phyloP scores from a whole-genome alignment of 2,329 filamentous ascomycete species.

The Thielaviopsis punctulata region DNA sequence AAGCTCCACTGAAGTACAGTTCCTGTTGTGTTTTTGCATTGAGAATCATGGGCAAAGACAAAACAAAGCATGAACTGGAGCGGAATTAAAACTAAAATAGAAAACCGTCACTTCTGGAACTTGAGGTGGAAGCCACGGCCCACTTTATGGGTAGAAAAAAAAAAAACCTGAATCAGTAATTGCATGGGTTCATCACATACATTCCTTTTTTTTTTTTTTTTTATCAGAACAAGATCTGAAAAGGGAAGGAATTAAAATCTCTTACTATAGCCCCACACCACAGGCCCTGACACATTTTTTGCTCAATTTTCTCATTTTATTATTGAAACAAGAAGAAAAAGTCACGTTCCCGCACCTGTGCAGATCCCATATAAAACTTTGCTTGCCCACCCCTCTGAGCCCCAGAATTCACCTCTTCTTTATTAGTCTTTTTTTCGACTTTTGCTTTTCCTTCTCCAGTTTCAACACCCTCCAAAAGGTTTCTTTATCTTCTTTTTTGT shows the following conservation, averaged over 20 bases:
- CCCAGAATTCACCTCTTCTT: neutral
- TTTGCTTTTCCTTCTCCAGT: neutral
- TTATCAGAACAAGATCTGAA: neutral
- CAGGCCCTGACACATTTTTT: slow-evolving; percentile 12
- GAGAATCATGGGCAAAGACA: neutral
- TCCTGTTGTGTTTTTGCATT: no score
- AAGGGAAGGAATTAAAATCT: neutral
- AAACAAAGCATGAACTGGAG: neutral
- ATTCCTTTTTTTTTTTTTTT: no score
- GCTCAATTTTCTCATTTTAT: neutral
- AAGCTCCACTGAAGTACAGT: no score
- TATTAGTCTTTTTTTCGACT: slow-evolving; percentile 1
- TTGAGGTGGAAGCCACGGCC: neutral
- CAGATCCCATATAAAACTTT: slow-evolving; percentile 11
- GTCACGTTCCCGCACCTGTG: neutral
- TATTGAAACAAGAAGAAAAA: neutral
- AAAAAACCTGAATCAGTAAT: neutral
- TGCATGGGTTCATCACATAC: no score
- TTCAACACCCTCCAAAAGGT: neutral
- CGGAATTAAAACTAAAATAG: neutral
- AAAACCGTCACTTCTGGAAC: slow-evolving; percentile 1
- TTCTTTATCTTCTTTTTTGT: neutral
- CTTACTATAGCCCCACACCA: slow-evolving; percentile 9
- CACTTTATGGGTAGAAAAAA: neutral
- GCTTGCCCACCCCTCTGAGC: slow-evolving; percentile 6